These are phyloP conservation scores for Microbotryum lychnidis-dioicae DNA, from an alignment of 1,284 basidiomycete species.

Conservation along the genomic window DNA sequence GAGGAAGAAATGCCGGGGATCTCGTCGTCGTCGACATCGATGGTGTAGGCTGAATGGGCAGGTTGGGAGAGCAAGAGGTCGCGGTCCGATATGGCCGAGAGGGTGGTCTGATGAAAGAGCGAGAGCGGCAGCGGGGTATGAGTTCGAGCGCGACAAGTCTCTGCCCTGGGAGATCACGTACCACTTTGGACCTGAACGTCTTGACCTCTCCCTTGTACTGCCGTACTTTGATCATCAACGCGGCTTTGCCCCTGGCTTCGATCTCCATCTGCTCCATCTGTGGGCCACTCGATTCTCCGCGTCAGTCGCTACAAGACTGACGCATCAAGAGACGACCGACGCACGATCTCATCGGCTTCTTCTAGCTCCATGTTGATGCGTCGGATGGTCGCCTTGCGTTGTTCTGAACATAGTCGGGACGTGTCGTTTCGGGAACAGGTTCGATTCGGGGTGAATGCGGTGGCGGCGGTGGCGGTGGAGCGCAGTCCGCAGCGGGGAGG, in stretches of 20 bases:
- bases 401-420: constrained; percentile 6
- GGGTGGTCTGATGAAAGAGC: neutral
- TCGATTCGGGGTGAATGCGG: neutral
- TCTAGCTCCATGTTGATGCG: constrained; percentile 23
- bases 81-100: constrained; percentile 15
- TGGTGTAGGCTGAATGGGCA: constrained; percentile 7
- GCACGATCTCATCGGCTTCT: constrained; percentile 30
- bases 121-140: neutral
- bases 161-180: constrained; percentile 1
- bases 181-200: constrained; percentile 5
- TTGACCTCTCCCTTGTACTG: constrained; percentile 9
- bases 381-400: constrained; percentile 20
- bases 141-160: too few species aligned
- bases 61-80: constrained; percentile 20
- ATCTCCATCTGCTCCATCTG: constrained; percentile 27
- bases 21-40: constrained; percentile 11
- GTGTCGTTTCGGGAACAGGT: neutral
- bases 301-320: neutral
- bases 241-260: constrained; percentile 20
- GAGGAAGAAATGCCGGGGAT: neutral
- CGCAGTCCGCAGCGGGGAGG: neutral
- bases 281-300: neutral
- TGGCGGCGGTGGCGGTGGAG: neutral
- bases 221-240: constrained; percentile 20
- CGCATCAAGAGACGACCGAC: neutral